These are phyloP conservation scores for Chamaecrista fasciculata DNA, from an alignment of 306 rosid genomes.

Conservation along the genomic window DNA sequence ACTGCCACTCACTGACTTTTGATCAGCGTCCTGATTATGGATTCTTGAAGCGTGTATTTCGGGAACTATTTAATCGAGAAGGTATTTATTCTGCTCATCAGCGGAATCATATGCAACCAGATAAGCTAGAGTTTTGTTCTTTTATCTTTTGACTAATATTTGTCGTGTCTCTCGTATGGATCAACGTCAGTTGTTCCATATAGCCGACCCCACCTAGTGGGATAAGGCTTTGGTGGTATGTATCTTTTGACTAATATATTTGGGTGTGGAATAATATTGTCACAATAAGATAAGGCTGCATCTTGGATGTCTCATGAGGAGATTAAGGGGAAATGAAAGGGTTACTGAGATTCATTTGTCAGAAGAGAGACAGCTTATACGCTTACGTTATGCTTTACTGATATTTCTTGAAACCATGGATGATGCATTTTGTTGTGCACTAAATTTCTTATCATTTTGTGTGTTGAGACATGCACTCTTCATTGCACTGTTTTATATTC, in stretches of 20 bases:
- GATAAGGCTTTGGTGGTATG: too few species aligned
- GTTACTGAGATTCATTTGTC: background rate
- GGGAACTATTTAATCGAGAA: conserved; percentile 83
- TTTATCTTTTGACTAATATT: background rate
- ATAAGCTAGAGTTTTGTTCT: background rate
- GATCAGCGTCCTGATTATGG: conserved; percentile 99
- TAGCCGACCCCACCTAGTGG: too few species aligned
- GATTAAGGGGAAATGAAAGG: background rate
- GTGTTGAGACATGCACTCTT: background rate
- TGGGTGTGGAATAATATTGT: background rate
- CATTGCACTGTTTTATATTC: background rate
- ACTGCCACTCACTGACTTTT: conserved; percentile 86
- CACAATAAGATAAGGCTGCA: background rate
- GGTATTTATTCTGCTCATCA: conserved; percentile 42
- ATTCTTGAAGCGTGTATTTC: conserved; percentile 88
- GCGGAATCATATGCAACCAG: background rate
- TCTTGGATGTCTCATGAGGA: background rate
- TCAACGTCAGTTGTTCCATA: too few species aligned
- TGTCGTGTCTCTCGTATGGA: too few species aligned
- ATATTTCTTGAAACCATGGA: background rate
- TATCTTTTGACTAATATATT: background rate
- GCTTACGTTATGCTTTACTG: background rate
- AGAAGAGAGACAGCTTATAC: background rate
- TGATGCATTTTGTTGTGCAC: background rate
- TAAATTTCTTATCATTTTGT: background rate